Conservation (phyloP, 192 early-diverging fungal genomes). For the Backusella westeae region DNA sequence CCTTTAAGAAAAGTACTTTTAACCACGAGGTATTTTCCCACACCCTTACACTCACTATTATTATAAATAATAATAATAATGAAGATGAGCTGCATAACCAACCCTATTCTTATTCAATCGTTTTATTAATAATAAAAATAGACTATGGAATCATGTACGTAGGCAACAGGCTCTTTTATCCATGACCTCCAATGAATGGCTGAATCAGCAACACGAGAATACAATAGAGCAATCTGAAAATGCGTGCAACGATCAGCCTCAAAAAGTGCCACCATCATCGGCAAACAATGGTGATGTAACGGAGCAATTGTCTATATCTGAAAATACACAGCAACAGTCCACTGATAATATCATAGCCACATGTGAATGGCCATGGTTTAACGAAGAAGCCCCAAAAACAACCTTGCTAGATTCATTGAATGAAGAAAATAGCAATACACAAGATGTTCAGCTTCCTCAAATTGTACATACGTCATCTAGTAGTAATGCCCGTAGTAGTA, state of each 20-base stretch:
- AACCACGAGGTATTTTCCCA: constrained; percentile 16
- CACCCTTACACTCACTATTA: neutral
- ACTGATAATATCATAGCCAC: neutral
- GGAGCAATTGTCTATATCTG: neutral
- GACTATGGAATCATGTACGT: constrained; percentile 21
- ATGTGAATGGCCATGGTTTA: constrained; percentile 2
- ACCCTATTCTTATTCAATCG: neutral
- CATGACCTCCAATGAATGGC: constrained; percentile 4
- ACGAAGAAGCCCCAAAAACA: neutral
- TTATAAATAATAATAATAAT: constrained; percentile 6
- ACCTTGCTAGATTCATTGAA: neutral
- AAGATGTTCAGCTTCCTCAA: neutral
- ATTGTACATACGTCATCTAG: neutral
- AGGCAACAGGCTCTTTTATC: neutral
- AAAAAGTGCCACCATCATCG: constrained; percentile 1
- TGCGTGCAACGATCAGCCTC: neutral
- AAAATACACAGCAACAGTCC: neutral
- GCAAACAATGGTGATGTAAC: neutral
- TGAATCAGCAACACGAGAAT: constrained; percentile 4
- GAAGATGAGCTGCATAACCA: neutral
- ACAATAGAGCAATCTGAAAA: neutral
- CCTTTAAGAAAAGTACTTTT: constrained; percentile 22
- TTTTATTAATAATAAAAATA: neutral
- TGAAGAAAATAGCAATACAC: neutral
- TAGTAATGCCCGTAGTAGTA: neutral